phyloP scores from a whole-genome alignment of 768 basidiomycete genomes.

The Tremella yokohamensis region DNA sequence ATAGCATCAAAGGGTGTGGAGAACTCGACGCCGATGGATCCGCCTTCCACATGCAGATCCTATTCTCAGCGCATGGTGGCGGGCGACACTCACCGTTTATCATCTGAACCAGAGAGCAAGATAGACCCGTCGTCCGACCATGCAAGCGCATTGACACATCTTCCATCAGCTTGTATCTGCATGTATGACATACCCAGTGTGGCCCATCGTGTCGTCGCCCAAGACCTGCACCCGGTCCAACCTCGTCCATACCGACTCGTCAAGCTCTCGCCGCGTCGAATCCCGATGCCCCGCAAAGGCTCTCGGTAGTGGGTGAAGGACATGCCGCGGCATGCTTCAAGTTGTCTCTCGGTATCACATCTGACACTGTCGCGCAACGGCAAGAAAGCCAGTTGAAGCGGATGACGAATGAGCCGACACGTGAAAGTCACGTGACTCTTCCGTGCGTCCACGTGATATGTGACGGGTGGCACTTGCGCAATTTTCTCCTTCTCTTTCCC shows the following conservation, averaged over 20 bases:
- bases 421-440: too few species aligned
- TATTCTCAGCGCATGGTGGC: slow-evolving; percentile 35
- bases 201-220: slow-evolving; percentile 61
- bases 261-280: slow-evolving; percentile 5
- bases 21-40: slow-evolving; percentile 50
- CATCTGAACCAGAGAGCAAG: slow-evolving; percentile 50
- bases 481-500: too few species aligned
- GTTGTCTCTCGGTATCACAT: not conserved
- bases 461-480: too few species aligned
- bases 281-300: slow-evolving; percentile 21
- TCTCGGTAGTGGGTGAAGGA: slow-evolving; percentile 28
- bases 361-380: too few species aligned
- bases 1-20: slow-evolving; percentile 60
- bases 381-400: too few species aligned
- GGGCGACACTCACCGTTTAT: slow-evolving; percentile 29
- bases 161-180: slow-evolving; percentile 60
- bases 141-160: slow-evolving; percentile 51
- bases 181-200: slow-evolving; percentile 60
- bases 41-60: slow-evolving; percentile 75
- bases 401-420: too few species aligned
- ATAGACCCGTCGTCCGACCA: slow-evolving; percentile 50
- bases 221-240: slow-evolving; percentile 72
- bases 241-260: slow-evolving; percentile 37
- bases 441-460: too few species aligned
- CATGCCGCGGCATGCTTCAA: slow-evolving; percentile 27